phyloP scores from a whole-genome alignment of 495 filamentous ascomycete species.

The Neurospora sp. region DNA sequence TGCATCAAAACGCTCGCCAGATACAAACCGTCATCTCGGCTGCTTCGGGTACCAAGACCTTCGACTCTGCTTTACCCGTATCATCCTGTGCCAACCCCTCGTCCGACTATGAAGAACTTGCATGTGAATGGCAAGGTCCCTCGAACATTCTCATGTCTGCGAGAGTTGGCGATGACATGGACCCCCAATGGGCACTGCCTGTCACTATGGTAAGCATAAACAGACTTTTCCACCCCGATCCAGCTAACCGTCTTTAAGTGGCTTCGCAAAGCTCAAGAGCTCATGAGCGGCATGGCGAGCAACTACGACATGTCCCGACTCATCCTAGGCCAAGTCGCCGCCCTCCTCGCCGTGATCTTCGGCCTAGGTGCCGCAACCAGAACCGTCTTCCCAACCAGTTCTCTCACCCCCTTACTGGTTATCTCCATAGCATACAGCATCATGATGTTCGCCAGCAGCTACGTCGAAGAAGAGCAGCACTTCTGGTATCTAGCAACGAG shows the following conservation, averaged over 20 bases:
- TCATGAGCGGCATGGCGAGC: slow-evolving; percentile 80
- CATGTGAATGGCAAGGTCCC: slow-evolving; percentile 53
- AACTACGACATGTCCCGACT: slow-evolving; percentile 65
- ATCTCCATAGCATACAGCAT: slow-evolving; percentile 53
- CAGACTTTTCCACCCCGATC: background rate
- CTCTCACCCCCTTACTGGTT: background rate
- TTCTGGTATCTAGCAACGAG: slow-evolving; percentile 93
- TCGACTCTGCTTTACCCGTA: slow-evolving; percentile 27
- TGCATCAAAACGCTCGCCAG: slow-evolving; percentile 69
- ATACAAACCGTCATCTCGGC: slow-evolving; percentile 62
- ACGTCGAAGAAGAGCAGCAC: slow-evolving; percentile 95
- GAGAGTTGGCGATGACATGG: background rate
- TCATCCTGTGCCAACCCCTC: slow-evolving; percentile 34
- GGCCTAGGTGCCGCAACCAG: slow-evolving; percentile 10
- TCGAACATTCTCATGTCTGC: slow-evolving; percentile 12
- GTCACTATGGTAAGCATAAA: slow-evolving; percentile 19
- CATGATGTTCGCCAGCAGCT: slow-evolving; percentile 98
- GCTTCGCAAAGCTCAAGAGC: slow-evolving; percentile 53
- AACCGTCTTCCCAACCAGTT: background rate
- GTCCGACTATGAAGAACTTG: slow-evolving; percentile 47
- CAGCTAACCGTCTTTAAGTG: slow-evolving; percentile 38
- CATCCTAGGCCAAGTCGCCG: slow-evolving; percentile 21
- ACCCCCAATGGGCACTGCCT: slow-evolving; percentile 15
- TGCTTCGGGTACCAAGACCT: slow-evolving; percentile 51
- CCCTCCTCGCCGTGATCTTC: slow-evolving; percentile 15